Base-by-base conservation (phyloP, 106 monocot species). In the Dioscorea zingiberensis region DNA sequence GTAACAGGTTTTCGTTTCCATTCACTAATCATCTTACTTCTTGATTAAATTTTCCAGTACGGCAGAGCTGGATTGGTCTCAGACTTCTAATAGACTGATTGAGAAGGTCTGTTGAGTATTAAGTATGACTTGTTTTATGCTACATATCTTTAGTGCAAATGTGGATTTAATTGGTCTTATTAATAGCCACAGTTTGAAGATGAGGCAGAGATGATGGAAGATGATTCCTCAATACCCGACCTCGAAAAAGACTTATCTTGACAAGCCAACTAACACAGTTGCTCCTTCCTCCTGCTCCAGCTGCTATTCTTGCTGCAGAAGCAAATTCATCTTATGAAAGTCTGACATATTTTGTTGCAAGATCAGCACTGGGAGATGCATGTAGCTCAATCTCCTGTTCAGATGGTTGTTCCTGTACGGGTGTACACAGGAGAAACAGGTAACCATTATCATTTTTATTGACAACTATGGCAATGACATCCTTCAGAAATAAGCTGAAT, bases 191-290 rank as follows among this genome's bases (percentile, higher is more conserved):
- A 94, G 94, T 69, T 82, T 59, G 90, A 87, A 27, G 81, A 93
- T 71, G 85, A 88, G 74, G 29, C 26, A 61, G 81, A 83, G 24
- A 63, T 61, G 49, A 65, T 76, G 53, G 86, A 98, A 23, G 89
- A 89, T 59, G 65, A 44, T 27, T 44, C 54, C 30, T 47, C 63
- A 59, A 51, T 77, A 6, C 21, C 54, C 75, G 79, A 62, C 29
- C 69, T 55, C 67, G 73, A 21, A 89, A 73, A 80, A 81, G 93
- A 66, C 82, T 98, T 63, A 73, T 80, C n/a, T 59, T 98, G 55
- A 89, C 93, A 47, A 89, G 84, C 48, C 77, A 84, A 69, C 72
- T 98, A 68, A 80, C 83, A 60, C 92, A 98, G 64, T 84, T 82
- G 56, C 69, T 98, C 44, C 58, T 98, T 27, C 80, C 98, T 47